Evolutionary conservation across 225 moss, liverwort and hornwort species (phyloP).

Genomic region (Bryum argenteum): DNA sequence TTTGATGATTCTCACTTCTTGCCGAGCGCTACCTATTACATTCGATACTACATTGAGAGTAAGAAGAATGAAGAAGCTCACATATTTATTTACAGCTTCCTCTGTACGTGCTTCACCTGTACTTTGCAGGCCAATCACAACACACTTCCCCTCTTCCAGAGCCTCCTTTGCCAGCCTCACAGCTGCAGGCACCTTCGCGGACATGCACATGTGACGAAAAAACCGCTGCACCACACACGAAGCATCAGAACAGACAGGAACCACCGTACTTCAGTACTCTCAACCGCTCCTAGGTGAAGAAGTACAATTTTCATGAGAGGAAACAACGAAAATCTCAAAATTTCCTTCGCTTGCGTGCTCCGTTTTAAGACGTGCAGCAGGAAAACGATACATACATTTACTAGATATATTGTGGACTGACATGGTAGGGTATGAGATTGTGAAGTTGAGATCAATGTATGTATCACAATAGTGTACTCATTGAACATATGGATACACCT

Average conservation of each 20-base stretch:
- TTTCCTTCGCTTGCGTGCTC: neutral
- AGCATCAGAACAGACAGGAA: constrained; percentile 30
- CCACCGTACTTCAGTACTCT: neutral
- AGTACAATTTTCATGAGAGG: constrained; percentile 13
- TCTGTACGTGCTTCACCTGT: constrained; percentile 99
- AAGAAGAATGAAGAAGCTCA: constrained; percentile 41
- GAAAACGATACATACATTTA: constrained; percentile 8
- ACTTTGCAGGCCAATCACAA: constrained; percentile 97
- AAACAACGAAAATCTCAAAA: neutral
- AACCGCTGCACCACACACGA: constrained; percentile 63
- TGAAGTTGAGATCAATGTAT: neutral
- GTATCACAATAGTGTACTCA: constrained; percentile 5
- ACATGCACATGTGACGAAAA: constrained; percentile 99
- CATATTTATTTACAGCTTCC: constrained; percentile 96
- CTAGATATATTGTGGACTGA: neutral
- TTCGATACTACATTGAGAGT: constrained; percentile 19
- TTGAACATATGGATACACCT: constrained; percentile 8
- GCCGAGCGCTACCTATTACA: constrained; percentile 14
- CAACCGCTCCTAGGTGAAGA: constrained; percentile 8
- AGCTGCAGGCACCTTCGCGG: constrained; percentile 96
- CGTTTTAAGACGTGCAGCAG: constrained; percentile 7
- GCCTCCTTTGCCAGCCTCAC: constrained; percentile 89
- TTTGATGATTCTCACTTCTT: constrained; percentile 16
- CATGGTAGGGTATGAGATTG: neutral
- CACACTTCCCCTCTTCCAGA: constrained; percentile 88